Evolutionary conservation across 2,329 filamentous ascomycete genomes (phyloP), one percentile per base, ranked within the genome.

Genomic region (Simplicillium sp.): DNA sequence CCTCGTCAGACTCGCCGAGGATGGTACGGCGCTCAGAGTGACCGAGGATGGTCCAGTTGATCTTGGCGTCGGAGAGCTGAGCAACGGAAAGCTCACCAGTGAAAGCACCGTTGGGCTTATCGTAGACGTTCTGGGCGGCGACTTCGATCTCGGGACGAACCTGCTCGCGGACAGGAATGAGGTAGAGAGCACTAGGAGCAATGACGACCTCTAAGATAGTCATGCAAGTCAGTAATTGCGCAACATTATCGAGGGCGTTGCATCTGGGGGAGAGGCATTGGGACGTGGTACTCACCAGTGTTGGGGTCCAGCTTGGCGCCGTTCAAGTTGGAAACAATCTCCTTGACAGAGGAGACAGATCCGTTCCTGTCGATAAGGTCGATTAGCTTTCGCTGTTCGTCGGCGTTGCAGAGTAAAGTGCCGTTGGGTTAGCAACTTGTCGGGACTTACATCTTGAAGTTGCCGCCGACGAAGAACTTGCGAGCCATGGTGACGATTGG

Each of bases 401-500:
- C 37, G 18, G 20, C 16, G 16, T 37, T 36, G 6, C 13, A 5
- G 31, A 7, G 29, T 12, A 16, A 34, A 20, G 11, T 17, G 29
- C n/a, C 34, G 34, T 40, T 36, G 38, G 42, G 34, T 34, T 20
- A 18, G 20, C 8, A 28, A 25, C 9, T 6, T 29, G 20, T 39
- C 29, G 53, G 54, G 50, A 54, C 76, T 62, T 71, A 94, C 89
- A 97, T 97, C 79, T 98, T 97, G 75, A 97, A 97, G 83, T 98
- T 98, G 63, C 89, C 89, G 67, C 89, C 89, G 66, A 95, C 86
- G 67, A 95, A 94, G 77, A 94, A 95, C 75, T 88, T 84, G 75
- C 88, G 88, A 77, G 82, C 77, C 88, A 94, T 95, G 58, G 60
- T 87, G 77, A 69, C 56, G 55, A 48, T 59, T 54, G 38, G 35